Base-by-base conservation (phyloP, 495 filamentous ascomycete genomes). In the Hyphodiscus hymeniophilus region DNA sequence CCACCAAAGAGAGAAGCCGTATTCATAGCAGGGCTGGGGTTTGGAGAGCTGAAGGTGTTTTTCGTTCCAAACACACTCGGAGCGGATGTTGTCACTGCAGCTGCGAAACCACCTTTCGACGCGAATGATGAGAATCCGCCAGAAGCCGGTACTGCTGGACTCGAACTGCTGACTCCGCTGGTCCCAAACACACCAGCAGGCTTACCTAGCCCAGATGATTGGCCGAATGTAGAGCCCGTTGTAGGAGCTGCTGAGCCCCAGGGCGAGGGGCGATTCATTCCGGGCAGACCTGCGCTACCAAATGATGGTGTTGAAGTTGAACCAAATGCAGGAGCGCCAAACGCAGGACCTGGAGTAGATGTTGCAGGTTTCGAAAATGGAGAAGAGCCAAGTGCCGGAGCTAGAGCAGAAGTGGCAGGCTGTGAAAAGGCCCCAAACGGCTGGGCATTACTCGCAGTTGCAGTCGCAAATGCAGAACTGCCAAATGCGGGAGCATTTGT, bases 101-200 rank as follows among this genome's bases (percentile, higher is more conserved):
- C 66, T 7, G 66, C 68, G 63, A 85, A 84, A 10, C 77, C 77
- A 21, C 71, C 66, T 40, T 76, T 71, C 41, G 58, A 70, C 6
- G 79, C 80, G 58, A 82, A 84, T 24, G 65, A 68, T 23, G 76
- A 73, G 56, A 85, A 85, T 3, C 76, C 77, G 35, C 71, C 63
- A 39, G 58, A 32, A 53, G 48, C 6, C 58, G 59, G 23, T 16
- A 28, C 20, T 18, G 48, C n/a, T 7, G 48, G 18, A 21, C 11
- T 22, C 10, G 42, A 42, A 21, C 43, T 51, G 23, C 18, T 38
- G 2, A 50, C 35, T 8, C 42, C 28, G 10, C 38, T 13, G 10
- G 42, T 46, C 11, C 57, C 55, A 43, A 52, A 55, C 17, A 41
- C 39, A 20, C 46, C 15, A 40, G 51, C 43, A 16, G 54, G 35